Conservation (phyloP, 2,329 filamentous ascomycete genomes). For the Hypoxylon sp. region DNA sequence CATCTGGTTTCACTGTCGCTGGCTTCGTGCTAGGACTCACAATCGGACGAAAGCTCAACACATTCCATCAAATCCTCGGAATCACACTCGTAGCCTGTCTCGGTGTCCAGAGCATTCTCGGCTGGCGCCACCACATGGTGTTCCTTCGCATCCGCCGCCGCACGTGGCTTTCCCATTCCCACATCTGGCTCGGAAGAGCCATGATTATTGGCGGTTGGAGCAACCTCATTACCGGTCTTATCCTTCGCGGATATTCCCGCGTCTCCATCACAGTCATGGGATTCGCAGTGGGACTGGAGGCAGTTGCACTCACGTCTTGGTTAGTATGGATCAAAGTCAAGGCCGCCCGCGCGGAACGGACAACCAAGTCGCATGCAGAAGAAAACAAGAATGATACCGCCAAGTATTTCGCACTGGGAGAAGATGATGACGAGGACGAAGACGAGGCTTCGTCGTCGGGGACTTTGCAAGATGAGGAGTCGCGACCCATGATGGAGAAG, state of each 20-base stretch:
- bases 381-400: neutral
- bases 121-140: constrained; percentile 29
- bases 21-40: constrained; percentile 11
- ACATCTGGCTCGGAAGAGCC: constrained; percentile 28
- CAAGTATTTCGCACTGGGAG: constrained; percentile 15
- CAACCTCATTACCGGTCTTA: constrained; percentile 17
- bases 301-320: constrained; percentile 12
- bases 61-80: constrained; percentile 19
- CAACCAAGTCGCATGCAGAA: neutral
- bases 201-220: constrained; percentile 22
- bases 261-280: constrained; percentile 8
- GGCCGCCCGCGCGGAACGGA: constrained; percentile 7
- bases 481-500: constrained; percentile 22
- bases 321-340: constrained; percentile 11
- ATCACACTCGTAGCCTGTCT: constrained; percentile 15
- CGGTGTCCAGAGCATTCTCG: constrained; percentile 18
- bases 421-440: constrained; percentile 13
- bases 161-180: constrained; percentile 35
- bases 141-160: constrained; percentile 28
- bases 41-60: constrained; percentile 10
- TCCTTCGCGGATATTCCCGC: constrained; percentile 21
- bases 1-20: constrained; percentile 5
- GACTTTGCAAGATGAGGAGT: constrained; percentile 15
- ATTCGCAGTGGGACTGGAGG: constrained; percentile 6
- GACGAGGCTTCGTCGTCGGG: constrained; percentile 10